These are phyloP conservation scores for Beta vulgaris DNA, from an alignment of 148 eudicot species.

Conservation along the genomic window DNA sequence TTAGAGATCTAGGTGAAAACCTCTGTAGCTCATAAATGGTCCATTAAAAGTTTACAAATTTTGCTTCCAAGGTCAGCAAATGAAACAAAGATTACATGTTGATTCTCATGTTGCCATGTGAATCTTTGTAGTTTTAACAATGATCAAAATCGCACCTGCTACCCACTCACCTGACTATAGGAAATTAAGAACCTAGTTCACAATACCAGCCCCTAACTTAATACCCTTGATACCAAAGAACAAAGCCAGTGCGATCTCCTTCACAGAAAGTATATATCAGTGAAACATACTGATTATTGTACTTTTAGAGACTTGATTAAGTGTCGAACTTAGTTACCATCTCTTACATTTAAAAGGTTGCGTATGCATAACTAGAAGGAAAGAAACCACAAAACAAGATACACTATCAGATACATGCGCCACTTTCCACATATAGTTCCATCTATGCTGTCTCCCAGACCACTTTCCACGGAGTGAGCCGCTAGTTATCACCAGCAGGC, in stretches of 20 bases:
- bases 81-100: too few relatives aligned
- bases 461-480: constrained; percentile 84
- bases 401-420: constrained; percentile 67
- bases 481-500: constrained; percentile 79
- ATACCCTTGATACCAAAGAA: neutral
- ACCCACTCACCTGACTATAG: too few relatives aligned
- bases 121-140: neutral
- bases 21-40: too few relatives aligned
- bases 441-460: constrained; percentile 53
- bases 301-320: neutral
- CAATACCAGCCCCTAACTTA: neutral
- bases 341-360: neutral
- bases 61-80: too few relatives aligned
- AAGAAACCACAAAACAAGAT: neutral
- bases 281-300: neutral
- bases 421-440: constrained; percentile 88
- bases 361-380: neutral
- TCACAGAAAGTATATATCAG: neutral
- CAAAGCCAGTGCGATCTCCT: neutral
- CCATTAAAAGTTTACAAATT: too few relatives aligned
- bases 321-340: neutral
- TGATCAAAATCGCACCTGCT: neutral
- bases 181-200: neutral
- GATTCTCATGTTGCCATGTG: too few relatives aligned
- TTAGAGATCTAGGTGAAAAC: too few relatives aligned